Conservation (phyloP, 176 grass and related monocot genomes). For the Oryza nivara region DNA sequence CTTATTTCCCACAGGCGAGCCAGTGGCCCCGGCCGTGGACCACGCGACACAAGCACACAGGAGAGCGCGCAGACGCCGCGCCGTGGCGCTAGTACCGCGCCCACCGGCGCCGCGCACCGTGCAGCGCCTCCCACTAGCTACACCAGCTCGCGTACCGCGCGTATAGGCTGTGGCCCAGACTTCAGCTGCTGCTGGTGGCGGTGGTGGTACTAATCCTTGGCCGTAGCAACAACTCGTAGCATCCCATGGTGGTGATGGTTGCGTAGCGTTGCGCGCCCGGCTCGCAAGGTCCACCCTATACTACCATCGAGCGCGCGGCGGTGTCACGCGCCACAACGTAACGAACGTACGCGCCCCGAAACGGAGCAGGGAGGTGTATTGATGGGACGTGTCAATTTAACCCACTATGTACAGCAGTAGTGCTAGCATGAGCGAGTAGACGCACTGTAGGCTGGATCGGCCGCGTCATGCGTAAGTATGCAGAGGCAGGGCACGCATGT, state of each 20-base stretch:
- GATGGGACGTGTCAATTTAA: conserved; percentile 35
- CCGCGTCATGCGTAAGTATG: background rate
- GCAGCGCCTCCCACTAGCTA: background rate
- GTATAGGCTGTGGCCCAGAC: too few relatives aligned
- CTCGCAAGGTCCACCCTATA: background rate
- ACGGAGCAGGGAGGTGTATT: background rate
- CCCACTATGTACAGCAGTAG: background rate
- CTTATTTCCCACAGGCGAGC: conserved; percentile 14
- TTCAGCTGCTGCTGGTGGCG: too few relatives aligned
- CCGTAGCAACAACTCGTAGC: too few relatives aligned
- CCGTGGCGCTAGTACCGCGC: background rate
- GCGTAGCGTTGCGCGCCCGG: too few relatives aligned
- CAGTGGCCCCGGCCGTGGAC: background rate
- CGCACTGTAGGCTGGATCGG: background rate
- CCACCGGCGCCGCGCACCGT: background rate
- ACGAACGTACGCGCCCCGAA: background rate
- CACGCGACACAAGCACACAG: background rate
- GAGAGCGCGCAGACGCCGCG: background rate
- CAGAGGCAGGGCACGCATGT: background rate
- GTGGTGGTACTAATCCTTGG: too few relatives aligned
- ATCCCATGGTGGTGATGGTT: too few relatives aligned
- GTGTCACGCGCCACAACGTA: background rate
- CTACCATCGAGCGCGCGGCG: background rate
- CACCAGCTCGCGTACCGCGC: too few relatives aligned
- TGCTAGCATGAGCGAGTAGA: background rate